Conservation (phyloP, 2,329 filamentous ascomycete genomes). For the Pyricularia pennisetigena region DNA sequence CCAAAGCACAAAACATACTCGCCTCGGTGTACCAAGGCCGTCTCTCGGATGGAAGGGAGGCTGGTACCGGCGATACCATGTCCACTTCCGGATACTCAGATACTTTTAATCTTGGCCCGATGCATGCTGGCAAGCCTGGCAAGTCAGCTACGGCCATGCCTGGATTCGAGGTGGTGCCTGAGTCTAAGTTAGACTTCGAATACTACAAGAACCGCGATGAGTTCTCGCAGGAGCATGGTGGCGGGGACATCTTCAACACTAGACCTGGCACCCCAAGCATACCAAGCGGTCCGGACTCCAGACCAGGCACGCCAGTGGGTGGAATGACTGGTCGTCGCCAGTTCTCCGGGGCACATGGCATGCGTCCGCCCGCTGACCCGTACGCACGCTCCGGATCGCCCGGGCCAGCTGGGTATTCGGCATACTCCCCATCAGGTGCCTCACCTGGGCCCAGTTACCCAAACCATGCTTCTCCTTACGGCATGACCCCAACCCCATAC, state of each 20-base stretch:
- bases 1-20: constrained; percentile 78
- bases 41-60: constrained; percentile 55
- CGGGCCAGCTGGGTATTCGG: background rate
- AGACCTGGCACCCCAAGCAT: constrained; percentile 48
- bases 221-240: constrained; percentile 81
- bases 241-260: constrained; percentile 56
- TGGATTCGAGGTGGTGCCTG: constrained; percentile 84
- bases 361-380: background rate
- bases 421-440: background rate
- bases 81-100: constrained; percentile 71
- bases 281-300: constrained; percentile 30
- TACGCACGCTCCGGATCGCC: background rate
- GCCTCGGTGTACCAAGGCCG: constrained; percentile 80
- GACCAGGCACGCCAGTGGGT: constrained; percentile 39
- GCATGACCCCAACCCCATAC: background rate
- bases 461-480: background rate
- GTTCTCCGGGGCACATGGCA: constrained; percentile 8
- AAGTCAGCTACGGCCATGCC: constrained; percentile 32
- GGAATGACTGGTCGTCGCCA: constrained; percentile 19
- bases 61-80: constrained; percentile 42
- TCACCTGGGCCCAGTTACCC: background rate
- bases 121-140: constrained; percentile 54
- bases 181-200: constrained; percentile 78
- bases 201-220: constrained; percentile 87
- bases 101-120: constrained; percentile 69